These are phyloP conservation scores for Sphagnum tenellum DNA, from an alignment of 225 moss, liverwort and hornwort species.

Conservation along the genomic window DNA sequence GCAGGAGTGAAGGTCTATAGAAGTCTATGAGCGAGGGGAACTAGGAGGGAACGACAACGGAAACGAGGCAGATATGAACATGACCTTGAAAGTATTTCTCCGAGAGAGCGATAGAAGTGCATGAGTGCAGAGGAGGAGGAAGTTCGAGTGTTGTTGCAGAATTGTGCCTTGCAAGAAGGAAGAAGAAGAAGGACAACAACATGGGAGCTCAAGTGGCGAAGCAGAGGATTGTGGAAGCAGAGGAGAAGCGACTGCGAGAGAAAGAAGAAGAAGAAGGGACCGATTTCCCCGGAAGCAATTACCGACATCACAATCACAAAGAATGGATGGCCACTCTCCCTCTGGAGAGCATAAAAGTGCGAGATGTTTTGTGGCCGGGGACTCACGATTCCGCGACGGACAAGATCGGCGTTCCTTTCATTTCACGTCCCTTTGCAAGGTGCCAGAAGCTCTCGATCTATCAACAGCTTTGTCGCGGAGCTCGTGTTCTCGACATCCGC, in stretches of 20 bases:
- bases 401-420: conserved; percentile 29
- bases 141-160: too few relatives aligned
- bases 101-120: too few relatives aligned
- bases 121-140: too few relatives aligned
- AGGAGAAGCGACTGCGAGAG: conserved; percentile 10
- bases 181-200: too few relatives aligned
- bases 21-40: too few relatives aligned
- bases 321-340: conserved; percentile 47
- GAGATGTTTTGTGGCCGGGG: conserved; percentile 42
- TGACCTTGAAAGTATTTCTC: too few relatives aligned
- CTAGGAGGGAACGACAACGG: too few relatives aligned
- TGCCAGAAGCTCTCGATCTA: conserved; percentile 44
- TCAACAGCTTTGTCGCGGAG: conserved; percentile 34
- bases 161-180: too few relatives aligned
- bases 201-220: conserved; percentile 34
- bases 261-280: conserved; percentile 15
- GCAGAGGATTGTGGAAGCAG: conserved; percentile 15
- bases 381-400: conserved; percentile 48
- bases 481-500: conserved; percentile 39
- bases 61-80: too few relatives aligned
- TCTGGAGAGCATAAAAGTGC: conserved; percentile 27
- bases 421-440: conserved; percentile 37
- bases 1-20: too few relatives aligned
- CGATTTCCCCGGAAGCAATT: conserved; percentile 40
- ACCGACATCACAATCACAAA: conserved; percentile 19